Evolutionary conservation across 345 rosid genomes (phyloP).

Genomic region (Viola odorata): DNA sequence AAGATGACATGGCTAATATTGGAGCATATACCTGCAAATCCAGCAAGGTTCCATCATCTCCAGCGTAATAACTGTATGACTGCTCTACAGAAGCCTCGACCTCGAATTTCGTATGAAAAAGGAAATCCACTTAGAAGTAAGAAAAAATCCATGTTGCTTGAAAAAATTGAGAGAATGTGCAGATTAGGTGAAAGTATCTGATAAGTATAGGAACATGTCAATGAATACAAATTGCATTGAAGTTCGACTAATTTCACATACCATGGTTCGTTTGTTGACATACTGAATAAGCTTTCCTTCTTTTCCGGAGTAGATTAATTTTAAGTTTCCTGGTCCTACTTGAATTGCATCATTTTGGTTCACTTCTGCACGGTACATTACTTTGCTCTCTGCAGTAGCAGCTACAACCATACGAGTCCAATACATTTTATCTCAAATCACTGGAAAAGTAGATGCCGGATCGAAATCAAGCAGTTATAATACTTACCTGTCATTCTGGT

Average conservation of each 20-base stretch:
- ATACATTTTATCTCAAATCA: too few species aligned
- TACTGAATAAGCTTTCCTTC: conserved; percentile 40
- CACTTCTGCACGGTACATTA: too few species aligned
- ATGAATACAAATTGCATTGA: neutral
- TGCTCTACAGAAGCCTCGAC: conserved; percentile 42
- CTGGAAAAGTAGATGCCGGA: too few species aligned
- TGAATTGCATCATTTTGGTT: neutral
- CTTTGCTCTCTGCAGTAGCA: too few species aligned
- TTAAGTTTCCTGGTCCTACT: neutral
- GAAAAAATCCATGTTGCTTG: too few species aligned
- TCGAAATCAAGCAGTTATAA: too few species aligned
- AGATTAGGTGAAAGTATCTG: too few species aligned
- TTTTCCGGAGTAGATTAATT: neutral
- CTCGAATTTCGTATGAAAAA: neutral
- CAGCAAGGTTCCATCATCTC: conserved; percentile 59
- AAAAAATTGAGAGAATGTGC: too few species aligned
- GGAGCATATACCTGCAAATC: conserved; percentile 59
- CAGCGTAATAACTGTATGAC: conserved; percentile 70
- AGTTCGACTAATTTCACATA: conserved; percentile 14
- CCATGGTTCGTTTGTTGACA: conserved; percentile 52
- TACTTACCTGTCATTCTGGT: too few species aligned
- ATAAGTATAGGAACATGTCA: too few species aligned
- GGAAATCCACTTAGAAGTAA: too few species aligned
- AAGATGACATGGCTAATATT: neutral
- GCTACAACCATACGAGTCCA: too few species aligned